Evolutionary conservation across 768 basidiomycete species (phyloP), one percentile per base, ranked within the genome.

Genomic region (Collybia sp.): DNA sequence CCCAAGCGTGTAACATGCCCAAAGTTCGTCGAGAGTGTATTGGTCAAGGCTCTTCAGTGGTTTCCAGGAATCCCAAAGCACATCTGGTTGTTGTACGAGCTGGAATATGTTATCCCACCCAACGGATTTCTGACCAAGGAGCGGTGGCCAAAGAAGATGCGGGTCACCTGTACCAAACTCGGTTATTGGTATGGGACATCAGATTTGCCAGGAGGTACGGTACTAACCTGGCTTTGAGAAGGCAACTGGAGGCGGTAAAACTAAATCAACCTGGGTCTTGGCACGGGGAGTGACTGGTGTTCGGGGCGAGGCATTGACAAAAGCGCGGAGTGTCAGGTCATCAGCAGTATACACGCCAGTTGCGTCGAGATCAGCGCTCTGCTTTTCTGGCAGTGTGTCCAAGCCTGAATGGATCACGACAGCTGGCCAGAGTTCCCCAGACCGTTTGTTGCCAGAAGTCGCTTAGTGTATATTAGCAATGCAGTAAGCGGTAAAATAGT

Each of bases 61-160:
- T 8, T 51, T 43, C 61, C 59, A 64, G 13, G 42, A 42, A 0
- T 53, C 55, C 61, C 61, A 63, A 11, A 58, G 52, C 2, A 56
- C 32, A 12, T 58, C 43, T 0, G 58, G 57, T 13, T 44, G 58
- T 41, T 52, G 43, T 10, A 64, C 53, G 1, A 52, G 42, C 1
- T 16, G 13, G 34, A 61, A 64, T 10, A 64, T 54, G 8, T 60
- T 45, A 3, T 48, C 40, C 58, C 58, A 63, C 8, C 32, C 42
- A 20, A 56, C 47, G 2, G 56, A 59, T 16, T 45, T 46, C 35
- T 57, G 53, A 3, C 60, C 55, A 20, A 64, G 51, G 10, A 58
- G 32, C 1, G 61, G 58, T 8, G 50, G 56, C 42, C 44, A 53
- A 12, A 57, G 30, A 8, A 53, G 47, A 1, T 40, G 44, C 0